Conservation (phyloP, 75 land plant species). For the Picea sitchensis region DNA sequence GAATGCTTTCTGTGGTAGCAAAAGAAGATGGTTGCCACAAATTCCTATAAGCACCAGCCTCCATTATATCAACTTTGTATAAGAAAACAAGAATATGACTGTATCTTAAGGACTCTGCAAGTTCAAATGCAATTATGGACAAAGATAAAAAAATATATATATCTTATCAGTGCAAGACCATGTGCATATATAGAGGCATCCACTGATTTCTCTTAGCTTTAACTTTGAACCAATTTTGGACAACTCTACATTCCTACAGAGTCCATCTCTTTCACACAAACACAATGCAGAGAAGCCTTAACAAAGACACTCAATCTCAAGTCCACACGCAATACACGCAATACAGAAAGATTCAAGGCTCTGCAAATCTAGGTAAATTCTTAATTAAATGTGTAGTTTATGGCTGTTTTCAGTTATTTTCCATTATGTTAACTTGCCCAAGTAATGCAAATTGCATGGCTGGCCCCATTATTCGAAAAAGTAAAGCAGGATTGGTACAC, state of each 20-base stretch:
- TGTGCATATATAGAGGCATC: not conserved
- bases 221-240: not conserved
- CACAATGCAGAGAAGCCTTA: not conserved
- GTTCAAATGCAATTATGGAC: not conserved
- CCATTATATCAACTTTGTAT: not conserved
- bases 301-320: not conserved
- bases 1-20: too few species aligned
- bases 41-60: not conserved
- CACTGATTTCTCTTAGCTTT: not conserved
- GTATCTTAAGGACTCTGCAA: not conserved
- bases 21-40: not conserved
- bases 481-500: too few species aligned
- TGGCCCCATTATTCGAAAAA: too few species aligned
- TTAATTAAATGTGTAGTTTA: too few species aligned
- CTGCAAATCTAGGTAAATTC: too few species aligned
- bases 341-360: not conserved
- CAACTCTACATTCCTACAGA: not conserved
- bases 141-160: not conserved
- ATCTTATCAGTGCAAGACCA: not conserved
- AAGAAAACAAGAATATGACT: not conserved
- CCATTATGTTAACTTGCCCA: too few species aligned
- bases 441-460: too few species aligned
- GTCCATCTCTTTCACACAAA: not conserved
- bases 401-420: too few species aligned
- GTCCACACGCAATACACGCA: not conserved